Percentiles rank a stretch among this genome's conserved stretches.
These are phyloP conservation scores for Coemansia sp. DNA, from an alignment of 192 early-diverging fungal species.

Conservation along the genomic window DNA sequence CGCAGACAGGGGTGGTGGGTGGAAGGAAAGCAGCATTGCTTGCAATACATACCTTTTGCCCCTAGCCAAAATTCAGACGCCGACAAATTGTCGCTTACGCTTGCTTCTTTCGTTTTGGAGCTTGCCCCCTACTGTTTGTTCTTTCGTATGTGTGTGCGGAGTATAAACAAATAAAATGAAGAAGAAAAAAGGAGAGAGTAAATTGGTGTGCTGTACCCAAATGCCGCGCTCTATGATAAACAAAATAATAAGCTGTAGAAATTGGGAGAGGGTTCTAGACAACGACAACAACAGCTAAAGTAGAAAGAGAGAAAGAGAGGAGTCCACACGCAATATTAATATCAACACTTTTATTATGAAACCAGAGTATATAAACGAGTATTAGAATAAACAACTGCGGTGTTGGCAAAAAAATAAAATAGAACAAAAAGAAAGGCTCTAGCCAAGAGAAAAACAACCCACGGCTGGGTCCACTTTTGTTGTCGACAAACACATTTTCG, in stretches of 20 bases:
- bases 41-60: neutral
- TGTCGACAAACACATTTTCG: conserved; percentile 1
- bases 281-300: conserved; percentile 3
- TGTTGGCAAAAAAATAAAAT: conserved; percentile 1
- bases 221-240: neutral
- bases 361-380: conserved; percentile 2
- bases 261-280: neutral
- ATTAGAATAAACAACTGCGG: conserved; percentile 12
- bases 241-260: conserved; percentile 6
- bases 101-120: neutral
- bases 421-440: neutral
- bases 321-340: neutral
- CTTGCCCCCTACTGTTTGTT: too few relatives aligned
- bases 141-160: neutral
- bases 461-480: neutral
- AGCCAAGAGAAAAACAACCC: too few relatives aligned
- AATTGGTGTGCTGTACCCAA: neutral
- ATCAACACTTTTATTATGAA: neutral
- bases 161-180: neutral
- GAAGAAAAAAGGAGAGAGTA: neutral
- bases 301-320: neutral
- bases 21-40: neutral
- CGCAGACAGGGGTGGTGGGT: neutral
- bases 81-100: neutral
- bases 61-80: conserved; percentile 1